Evolutionary conservation across 2,329 filamentous ascomycete species (phyloP).

Genomic region (Fusarium foetens): DNA sequence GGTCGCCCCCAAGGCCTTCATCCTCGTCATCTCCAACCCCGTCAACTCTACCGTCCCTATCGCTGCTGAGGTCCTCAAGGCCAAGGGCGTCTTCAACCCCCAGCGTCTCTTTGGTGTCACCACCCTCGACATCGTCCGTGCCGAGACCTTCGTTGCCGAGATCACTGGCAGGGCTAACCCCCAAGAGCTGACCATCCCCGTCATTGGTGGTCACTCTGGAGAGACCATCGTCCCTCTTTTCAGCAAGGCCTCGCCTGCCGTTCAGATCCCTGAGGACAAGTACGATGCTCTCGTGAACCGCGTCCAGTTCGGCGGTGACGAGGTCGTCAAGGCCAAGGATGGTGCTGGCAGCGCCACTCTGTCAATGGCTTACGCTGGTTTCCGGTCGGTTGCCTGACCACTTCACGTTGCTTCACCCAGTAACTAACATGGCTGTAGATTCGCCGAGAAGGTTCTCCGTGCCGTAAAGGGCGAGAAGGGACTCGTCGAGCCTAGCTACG

Average conservation of each 20-base stretch:
- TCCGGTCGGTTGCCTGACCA: conserved; percentile 67
- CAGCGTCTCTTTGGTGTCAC: conserved; percentile 98
- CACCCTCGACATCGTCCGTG: conserved; percentile 96
- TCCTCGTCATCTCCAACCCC: conserved; percentile 98
- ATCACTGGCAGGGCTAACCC: conserved; percentile 85
- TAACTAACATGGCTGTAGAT: conserved; percentile 61
- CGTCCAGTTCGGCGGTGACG: conserved; percentile 97
- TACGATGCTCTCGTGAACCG: conserved; percentile 91
- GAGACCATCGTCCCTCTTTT: conserved; percentile 98
- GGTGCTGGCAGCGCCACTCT: conserved; percentile 90
- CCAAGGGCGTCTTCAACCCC: conserved; percentile 90
- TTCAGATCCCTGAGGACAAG: conserved; percentile 87
- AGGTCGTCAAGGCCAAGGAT: conserved; percentile 95
- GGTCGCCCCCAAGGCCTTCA: conserved; percentile 89
- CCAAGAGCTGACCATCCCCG: conserved; percentile 84
- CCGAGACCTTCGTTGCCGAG: conserved; percentile 93
- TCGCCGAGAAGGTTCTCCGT: conserved; percentile 93
- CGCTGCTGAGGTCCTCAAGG: conserved; percentile 95
- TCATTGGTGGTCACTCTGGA: conserved; percentile 96
- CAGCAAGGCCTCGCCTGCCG: conserved; percentile 84
- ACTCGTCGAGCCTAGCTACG: conserved; percentile 92
- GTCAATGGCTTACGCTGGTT: conserved; percentile 96
- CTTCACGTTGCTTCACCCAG: background rate
- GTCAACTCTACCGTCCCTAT: conserved; percentile 99
- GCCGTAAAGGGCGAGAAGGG: conserved; percentile 90